Base-by-base conservation (phyloP, 768 basidiomycete genomes). In the Suillus americanus region DNA sequence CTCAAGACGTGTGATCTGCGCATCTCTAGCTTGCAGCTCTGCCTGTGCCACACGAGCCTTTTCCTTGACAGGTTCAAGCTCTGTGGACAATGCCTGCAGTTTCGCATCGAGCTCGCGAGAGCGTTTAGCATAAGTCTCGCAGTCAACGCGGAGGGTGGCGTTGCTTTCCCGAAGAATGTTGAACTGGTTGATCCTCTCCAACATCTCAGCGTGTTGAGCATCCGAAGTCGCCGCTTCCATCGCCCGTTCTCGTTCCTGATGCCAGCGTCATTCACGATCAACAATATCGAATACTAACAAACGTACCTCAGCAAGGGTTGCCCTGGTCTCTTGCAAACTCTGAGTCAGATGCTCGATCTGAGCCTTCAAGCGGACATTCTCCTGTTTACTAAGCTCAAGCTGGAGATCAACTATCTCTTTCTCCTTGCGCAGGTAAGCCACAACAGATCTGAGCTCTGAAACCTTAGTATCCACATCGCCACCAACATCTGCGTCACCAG, bases 401-500 rank as follows among this genome's bases (percentile, higher is more conserved):
- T 95, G 92, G 38, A 95, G 83, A 68, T 96, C 94, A 53, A 92
- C 89, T 61, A 96, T 94, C 73, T 95, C 93, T 77, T 96, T 95
- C 81, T 95, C 94, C 71, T 90, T 93, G 48, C 94, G 85, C 40
- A 96, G 79, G 75, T 92, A 95, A 3, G 88, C 83, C 50, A 95
- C 88, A 33, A 94, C 89, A 20, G 89, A 85, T 35, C 90, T 89
- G 25, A 94, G 77, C 67, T 94, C 92, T 0, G 89, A 81, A 12
- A 91, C 67, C 72, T 92, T 89, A 2, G 81, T 81, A 66, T 91
- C 90, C 3, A 79, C 70, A 65, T 88, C 86, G 20, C 82, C 86
- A 10, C 76, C 64, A 0, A 75, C 70, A 23, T 86, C 86, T 25
- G 69, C 79, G 51, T 86, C 87, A 5, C 73, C 80, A 16, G 79